These are phyloP conservation scores for Camelina laxa DNA, from an alignment of 345 rosid species.

Conservation along the genomic window DNA sequence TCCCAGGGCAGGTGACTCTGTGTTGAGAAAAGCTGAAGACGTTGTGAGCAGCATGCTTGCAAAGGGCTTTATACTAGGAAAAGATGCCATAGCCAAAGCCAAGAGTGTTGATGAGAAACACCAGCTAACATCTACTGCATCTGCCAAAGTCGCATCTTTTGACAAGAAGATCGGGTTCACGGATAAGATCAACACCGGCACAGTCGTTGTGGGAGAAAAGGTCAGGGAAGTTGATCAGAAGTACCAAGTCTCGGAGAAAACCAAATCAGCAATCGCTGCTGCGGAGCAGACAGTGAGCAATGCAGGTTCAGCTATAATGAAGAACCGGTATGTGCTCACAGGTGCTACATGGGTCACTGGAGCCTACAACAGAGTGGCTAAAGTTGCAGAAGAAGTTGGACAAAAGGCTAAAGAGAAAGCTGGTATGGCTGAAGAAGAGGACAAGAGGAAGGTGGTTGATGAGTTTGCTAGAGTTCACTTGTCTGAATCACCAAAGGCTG, in stretches of 20 bases:
- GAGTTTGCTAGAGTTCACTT: constrained; percentile 84
- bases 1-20: constrained; percentile 68
- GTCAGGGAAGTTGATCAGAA: constrained; percentile 94
- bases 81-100: constrained; percentile 88
- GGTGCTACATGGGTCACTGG: constrained; percentile 89
- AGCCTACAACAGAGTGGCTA: constrained; percentile 78
- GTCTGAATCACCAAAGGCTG: constrained; percentile 75
- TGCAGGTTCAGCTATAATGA: constrained; percentile 95
- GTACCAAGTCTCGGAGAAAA: constrained; percentile 93
- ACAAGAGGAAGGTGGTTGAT: constrained; percentile 82
- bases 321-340: constrained; percentile 79
- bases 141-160: constrained; percentile 81
- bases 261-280: constrained; percentile 83
- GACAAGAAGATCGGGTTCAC: constrained; percentile 86
- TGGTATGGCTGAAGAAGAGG: constrained; percentile 77
- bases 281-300: constrained; percentile 86
- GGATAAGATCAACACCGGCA: constrained; percentile 80
- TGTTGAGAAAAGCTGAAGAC: constrained; percentile 85
- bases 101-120: constrained; percentile 88
- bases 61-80: constrained; percentile 85
- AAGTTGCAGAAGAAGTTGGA: constrained; percentile 96
- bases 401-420: constrained; percentile 93
- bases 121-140: constrained; percentile 85
- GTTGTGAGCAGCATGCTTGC: constrained; percentile 92
- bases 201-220: constrained; percentile 74